Evolutionary conservation across 75 land plant species (phyloP).

Genomic region (Cupressus sempervirens): DNA sequence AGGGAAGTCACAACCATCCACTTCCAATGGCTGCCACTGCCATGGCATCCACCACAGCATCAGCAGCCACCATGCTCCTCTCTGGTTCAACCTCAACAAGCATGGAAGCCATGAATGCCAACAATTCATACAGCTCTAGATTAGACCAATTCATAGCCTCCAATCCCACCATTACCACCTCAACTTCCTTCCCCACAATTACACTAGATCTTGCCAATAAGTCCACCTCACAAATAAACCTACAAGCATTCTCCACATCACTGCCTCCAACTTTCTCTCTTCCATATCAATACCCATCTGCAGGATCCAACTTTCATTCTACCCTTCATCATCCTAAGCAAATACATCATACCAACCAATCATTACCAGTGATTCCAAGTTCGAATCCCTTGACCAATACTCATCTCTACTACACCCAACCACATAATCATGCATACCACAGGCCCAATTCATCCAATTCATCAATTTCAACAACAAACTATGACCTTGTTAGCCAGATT

Average conservation of each 20-base stretch:
- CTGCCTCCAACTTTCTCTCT: background rate
- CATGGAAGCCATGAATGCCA: slow-evolving; percentile 3
- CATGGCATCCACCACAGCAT: slow-evolving; percentile 91
- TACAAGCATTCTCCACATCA: slow-evolving; percentile 2
- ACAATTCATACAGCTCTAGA: background rate
- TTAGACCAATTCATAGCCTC: slow-evolving; percentile 20
- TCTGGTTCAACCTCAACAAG: slow-evolving; percentile 47
- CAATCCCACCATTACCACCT: slow-evolving; percentile 28
- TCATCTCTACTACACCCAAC: slow-evolving; percentile 9
- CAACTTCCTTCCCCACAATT: slow-evolving; percentile 50
- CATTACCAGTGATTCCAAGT: background rate
- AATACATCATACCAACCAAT: background rate
- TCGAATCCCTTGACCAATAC: background rate
- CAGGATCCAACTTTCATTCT: background rate
- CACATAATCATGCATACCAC: background rate
- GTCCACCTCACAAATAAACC: background rate
- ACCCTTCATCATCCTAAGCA: background rate
- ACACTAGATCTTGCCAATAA: slow-evolving; percentile 62
- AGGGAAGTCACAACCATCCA: slow-evolving; percentile 90
- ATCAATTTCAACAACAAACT: background rate
- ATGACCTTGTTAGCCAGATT: slow-evolving; percentile 2
- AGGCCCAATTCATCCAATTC: background rate
- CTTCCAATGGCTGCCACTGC: slow-evolving; percentile 73
- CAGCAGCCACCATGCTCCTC: slow-evolving; percentile 79
- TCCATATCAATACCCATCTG: background rate